Evolutionary conservation across 371 early-diverging fungal species (phyloP).

Genomic region (Choanephora cucurbitarum): DNA sequence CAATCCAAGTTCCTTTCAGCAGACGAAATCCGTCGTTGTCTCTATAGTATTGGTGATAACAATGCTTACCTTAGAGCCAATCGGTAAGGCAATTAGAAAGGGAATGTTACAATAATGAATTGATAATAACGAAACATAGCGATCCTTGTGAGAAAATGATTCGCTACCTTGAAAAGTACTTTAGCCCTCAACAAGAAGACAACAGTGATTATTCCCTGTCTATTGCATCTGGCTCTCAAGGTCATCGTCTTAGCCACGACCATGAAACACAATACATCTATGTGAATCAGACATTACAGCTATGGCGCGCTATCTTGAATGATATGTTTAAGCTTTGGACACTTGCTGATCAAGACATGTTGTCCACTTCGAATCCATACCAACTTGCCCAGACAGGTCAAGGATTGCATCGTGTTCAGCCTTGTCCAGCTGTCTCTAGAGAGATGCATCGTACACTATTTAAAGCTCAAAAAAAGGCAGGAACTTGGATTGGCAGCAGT

Average conservation of each 20-base stretch:
- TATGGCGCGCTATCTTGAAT: constrained; percentile 94
- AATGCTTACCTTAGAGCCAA: constrained; percentile 89
- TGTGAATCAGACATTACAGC: constrained; percentile 89
- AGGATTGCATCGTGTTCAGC: constrained; percentile 88
- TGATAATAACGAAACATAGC: constrained; percentile 36
- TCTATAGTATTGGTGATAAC: constrained; percentile 96
- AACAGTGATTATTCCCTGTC: constrained; percentile 73
- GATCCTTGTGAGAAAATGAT: constrained; percentile 97
- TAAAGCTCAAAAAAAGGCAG: constrained; percentile 83
- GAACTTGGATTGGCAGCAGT: constrained; percentile 92
- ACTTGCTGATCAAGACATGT: constrained; percentile 87
- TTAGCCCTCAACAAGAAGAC: constrained; percentile 57
- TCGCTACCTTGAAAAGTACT: constrained; percentile 67
- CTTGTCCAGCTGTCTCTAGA: constrained; percentile 80
- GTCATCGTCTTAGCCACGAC: constrained; percentile 90
- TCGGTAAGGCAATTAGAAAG: constrained; percentile 45
- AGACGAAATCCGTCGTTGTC: constrained; percentile 84
- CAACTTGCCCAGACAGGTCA: constrained; percentile 94
- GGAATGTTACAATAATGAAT: not conserved
- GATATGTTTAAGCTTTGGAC: constrained; percentile 97
- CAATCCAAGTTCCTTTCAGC: constrained; percentile 52
- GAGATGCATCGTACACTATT: constrained; percentile 90
- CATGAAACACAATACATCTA: constrained; percentile 93
- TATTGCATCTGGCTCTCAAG: constrained; percentile 79
- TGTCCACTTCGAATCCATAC: constrained; percentile 72